These are phyloP conservation scores for Suhomyces coccinellae DNA, from an alignment of 1,139 yeast genomes.

Conservation along the genomic window DNA sequence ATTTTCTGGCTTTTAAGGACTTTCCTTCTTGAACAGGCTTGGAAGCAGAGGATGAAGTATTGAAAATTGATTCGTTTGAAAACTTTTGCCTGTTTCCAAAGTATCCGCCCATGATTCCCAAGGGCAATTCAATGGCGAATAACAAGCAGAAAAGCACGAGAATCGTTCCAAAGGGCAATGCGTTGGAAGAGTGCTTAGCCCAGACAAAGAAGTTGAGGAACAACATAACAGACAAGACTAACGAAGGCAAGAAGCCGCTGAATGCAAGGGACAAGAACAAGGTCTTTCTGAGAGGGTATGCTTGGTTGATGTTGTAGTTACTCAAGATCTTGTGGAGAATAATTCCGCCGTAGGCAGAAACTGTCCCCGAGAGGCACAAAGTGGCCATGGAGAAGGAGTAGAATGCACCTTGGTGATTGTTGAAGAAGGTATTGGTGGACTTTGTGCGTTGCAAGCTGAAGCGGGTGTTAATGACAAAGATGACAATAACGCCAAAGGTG, in stretches of 20 bases:
- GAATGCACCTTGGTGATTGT: constrained; percentile 67
- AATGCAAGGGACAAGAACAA: constrained; percentile 48
- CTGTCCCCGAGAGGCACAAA: constrained; percentile 68
- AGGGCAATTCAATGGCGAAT: constrained; percentile 67
- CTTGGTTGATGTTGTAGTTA: constrained; percentile 31
- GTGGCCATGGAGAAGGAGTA: constrained; percentile 59
- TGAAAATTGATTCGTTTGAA: constrained; percentile 21
- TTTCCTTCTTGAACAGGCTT: neutral
- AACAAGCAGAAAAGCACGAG: constrained; percentile 31
- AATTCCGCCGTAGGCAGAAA: constrained; percentile 72
- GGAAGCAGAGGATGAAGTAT: constrained; percentile 4
- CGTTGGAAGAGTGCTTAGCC: constrained; percentile 75
- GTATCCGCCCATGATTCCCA: constrained; percentile 71
- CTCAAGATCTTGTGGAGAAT: constrained; percentile 57
- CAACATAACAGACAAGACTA: constrained; percentile 53
- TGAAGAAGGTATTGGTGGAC: constrained; percentile 31
- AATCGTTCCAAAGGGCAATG: constrained; percentile 53
- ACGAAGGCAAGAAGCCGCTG: constrained; percentile 62
- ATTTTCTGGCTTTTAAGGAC: neutral
- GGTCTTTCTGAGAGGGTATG: constrained; percentile 22
- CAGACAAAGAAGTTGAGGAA: constrained; percentile 68
- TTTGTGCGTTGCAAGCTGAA: constrained; percentile 22
- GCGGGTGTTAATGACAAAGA: constrained; percentile 54
- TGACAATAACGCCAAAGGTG: constrained; percentile 55
- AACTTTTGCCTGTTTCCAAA: constrained; percentile 48